Percentiles rank a stretch among this genome's conserved stretches.
These are phyloP conservation scores for Nakazawaea ishiwadae DNA, from an alignment of 805 yeast species.

Conservation along the genomic window DNA sequence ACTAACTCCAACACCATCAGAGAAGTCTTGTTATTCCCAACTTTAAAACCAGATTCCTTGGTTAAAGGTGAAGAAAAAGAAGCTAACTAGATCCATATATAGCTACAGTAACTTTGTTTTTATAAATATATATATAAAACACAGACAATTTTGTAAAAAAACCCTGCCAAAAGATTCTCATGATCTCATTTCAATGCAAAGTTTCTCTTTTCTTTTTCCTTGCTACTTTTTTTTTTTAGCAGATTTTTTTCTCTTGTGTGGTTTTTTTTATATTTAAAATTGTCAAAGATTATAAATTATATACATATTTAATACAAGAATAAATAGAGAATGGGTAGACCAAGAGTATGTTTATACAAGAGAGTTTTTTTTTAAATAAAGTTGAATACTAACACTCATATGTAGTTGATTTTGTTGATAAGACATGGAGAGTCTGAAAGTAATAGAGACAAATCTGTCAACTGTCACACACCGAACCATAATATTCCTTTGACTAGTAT, in stretches of 20 bases:
- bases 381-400: slow-evolving; percentile 6
- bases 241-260: no score
- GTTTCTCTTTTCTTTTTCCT: no score
- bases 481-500: slow-evolving; percentile 63
- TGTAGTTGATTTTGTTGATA: slow-evolving; percentile 57
- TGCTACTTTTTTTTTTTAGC: no score
- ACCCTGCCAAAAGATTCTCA: no score
- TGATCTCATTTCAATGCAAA: no score
- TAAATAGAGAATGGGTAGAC: slow-evolving; percentile 9
- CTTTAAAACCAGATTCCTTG: slow-evolving; percentile 87
- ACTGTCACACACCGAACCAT: slow-evolving; percentile 77
- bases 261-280: no score
- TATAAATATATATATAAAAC: no score
- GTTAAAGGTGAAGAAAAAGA: slow-evolving; percentile 30
- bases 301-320: no score
- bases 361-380: not conserved
- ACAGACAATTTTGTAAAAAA: no score
- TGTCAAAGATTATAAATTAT: no score
- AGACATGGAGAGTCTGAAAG: slow-evolving; percentile 95
- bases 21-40: slow-evolving; percentile 97
- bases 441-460: slow-evolving; percentile 79
- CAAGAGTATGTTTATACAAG: slow-evolving; percentile 12
- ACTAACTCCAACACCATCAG: slow-evolving; percentile 95
- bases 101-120: no score
- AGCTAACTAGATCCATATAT: slow-evolving; percentile 9